Evolutionary conservation across 2,329 filamentous ascomycete species (phyloP).

Genomic region (Pyrenophora seminiperda): DNA sequence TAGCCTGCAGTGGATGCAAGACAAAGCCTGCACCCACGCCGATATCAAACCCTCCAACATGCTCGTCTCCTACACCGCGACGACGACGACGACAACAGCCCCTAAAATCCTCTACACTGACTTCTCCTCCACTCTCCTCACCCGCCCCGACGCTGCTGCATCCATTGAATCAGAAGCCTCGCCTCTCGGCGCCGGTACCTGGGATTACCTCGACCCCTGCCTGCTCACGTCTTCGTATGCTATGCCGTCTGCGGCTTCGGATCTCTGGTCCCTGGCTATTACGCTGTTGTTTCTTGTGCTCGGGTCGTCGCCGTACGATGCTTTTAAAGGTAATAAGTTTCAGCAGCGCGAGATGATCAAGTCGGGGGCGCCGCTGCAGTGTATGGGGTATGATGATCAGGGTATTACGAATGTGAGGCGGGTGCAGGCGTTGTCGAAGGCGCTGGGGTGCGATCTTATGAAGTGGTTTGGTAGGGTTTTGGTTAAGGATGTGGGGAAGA

Average conservation of each 20-base stretch:
- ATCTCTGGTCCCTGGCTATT: slow-evolving; percentile 54
- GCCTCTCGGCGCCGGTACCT: slow-evolving; percentile 52
- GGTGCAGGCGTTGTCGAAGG: slow-evolving; percentile 36
- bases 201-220: slow-evolving; percentile 53
- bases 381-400: slow-evolving; percentile 44
- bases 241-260: slow-evolving; percentile 46
- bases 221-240: slow-evolving; percentile 38
- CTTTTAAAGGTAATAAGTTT: slow-evolving; percentile 48
- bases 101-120: slow-evolving; percentile 48
- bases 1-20: slow-evolving; percentile 52
- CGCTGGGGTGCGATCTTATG: slow-evolving; percentile 33
- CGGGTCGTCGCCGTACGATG: slow-evolving; percentile 50
- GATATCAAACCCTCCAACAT: slow-evolving; percentile 58
- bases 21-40: slow-evolving; percentile 48
- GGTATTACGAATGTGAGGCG: slow-evolving; percentile 35
- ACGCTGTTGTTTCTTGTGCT: slow-evolving; percentile 52
- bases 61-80: slow-evolving; percentile 47
- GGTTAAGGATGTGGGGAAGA: slow-evolving; percentile 34
- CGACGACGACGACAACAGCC: slow-evolving; percentile 9
- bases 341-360: slow-evolving; percentile 53
- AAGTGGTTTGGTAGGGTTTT: slow-evolving; percentile 49
- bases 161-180: slow-evolving; percentile 17
- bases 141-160: slow-evolving; percentile 10
- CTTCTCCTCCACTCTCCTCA: slow-evolving; percentile 49
- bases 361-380: slow-evolving; percentile 49